Conservation (phyloP, 2,329 filamentous ascomycete species). For the Exophiala phaeomuriformis region DNA sequence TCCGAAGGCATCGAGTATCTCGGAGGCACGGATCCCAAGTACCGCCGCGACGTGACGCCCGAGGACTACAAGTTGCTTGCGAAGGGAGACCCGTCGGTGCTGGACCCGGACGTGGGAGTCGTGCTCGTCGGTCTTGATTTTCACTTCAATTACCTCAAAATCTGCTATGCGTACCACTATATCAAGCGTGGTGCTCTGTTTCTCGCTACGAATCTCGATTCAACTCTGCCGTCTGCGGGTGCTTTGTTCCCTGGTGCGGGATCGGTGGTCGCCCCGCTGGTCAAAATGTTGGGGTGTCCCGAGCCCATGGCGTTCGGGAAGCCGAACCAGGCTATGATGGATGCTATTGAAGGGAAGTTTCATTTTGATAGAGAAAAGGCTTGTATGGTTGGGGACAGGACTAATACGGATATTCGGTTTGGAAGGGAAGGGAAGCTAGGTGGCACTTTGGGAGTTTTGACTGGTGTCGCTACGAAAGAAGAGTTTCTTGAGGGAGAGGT, state of each 20-base stretch:
- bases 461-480: slow-evolving; percentile 75
- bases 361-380: slow-evolving; percentile 73
- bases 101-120: slow-evolving; percentile 83
- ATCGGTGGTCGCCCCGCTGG: slow-evolving; percentile 67
- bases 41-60: slow-evolving; percentile 68
- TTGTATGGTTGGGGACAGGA: slow-evolving; percentile 91
- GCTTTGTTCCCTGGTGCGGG: slow-evolving; percentile 89
- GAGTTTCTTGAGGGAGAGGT: slow-evolving; percentile 70
- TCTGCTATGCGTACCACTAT: slow-evolving; percentile 78
- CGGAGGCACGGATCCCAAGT: slow-evolving; percentile 75
- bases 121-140: slow-evolving; percentile 89
- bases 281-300: slow-evolving; percentile 56
- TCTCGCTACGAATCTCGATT: slow-evolving; percentile 88
- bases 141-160: slow-evolving; percentile 91
- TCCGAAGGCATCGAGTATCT: slow-evolving; percentile 72
- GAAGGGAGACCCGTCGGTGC: slow-evolving; percentile 56
- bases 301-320: slow-evolving; percentile 79
- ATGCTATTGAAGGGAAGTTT: slow-evolving; percentile 94
- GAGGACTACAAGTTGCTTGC: slow-evolving; percentile 76
- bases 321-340: slow-evolving; percentile 98
- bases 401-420: slow-evolving; percentile 95
- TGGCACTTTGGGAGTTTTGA: slow-evolving; percentile 83
- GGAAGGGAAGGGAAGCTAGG: slow-evolving; percentile 85
- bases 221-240: slow-evolving; percentile 73
- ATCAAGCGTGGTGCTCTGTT: slow-evolving; percentile 72